phyloP scores from a whole-genome alignment of 768 basidiomycete species.

The Lactarius quietus region DNA sequence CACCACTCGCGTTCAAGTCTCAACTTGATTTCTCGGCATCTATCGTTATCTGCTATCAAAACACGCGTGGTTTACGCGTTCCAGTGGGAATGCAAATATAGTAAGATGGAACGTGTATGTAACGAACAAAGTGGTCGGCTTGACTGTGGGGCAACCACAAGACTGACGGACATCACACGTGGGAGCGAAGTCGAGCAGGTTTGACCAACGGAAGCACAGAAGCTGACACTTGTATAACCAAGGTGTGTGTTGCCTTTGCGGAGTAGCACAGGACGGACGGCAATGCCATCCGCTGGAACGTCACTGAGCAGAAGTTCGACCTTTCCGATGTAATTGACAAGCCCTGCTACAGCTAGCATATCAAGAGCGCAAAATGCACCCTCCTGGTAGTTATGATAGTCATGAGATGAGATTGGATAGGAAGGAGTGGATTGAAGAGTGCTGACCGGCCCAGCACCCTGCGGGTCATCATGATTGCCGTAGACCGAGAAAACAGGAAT shows the following conservation, averaged over 20 bases:
- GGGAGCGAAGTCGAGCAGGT: too few species aligned
- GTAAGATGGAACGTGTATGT: background rate
- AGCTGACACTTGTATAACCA: too few species aligned
- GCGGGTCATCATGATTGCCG: constrained; percentile 98
- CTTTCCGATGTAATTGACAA: constrained; percentile 98
- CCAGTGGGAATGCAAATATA: background rate
- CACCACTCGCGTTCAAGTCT: background rate
- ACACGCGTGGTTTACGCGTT: background rate
- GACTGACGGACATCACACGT: too few species aligned
- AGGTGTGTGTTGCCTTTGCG: constrained; percentile 82
- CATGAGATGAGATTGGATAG: background rate
- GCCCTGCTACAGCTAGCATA: constrained; percentile 87
- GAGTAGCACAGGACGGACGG: constrained; percentile 85
- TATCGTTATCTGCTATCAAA: background rate
- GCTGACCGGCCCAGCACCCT: constrained; percentile 87
- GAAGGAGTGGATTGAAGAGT: background rate
- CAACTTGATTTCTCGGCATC: background rate
- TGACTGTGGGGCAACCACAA: background rate
- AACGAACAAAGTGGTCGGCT: background rate
- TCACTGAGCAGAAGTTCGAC: constrained; percentile 80
- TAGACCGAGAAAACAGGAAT: constrained; percentile 99
- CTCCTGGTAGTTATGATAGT: constrained; percentile 48
- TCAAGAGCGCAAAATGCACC: constrained; percentile 96
- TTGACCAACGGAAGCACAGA: too few species aligned
- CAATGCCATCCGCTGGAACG: constrained; percentile 71